These are phyloP conservation scores for Fraxinus sp. DNA, from an alignment of 305 asterid genomes.

Conservation along the genomic window DNA sequence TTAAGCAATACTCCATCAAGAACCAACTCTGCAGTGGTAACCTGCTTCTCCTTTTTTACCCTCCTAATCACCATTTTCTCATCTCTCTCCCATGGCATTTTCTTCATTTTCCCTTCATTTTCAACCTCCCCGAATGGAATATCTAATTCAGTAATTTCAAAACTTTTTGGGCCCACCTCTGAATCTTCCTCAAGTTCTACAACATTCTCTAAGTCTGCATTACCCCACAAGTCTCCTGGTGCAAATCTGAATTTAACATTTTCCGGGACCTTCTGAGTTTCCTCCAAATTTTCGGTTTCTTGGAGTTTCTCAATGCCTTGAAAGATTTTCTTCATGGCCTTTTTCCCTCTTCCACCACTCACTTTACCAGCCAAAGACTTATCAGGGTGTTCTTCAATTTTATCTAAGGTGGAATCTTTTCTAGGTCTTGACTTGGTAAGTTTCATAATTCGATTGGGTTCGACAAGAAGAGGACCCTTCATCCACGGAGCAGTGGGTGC, in stretches of 20 bases:
- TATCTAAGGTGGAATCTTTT: slow-evolving; percentile 32
- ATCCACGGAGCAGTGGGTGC: slow-evolving; percentile 84
- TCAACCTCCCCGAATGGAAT: slow-evolving; percentile 34
- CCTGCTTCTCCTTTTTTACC: slow-evolving; percentile 47
- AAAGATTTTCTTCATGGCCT: slow-evolving; percentile 73
- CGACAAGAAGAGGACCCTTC: slow-evolving; percentile 66
- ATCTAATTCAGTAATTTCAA: slow-evolving; percentile 38
- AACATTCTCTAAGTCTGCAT: slow-evolving; percentile 25
- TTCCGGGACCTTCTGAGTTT: slow-evolving; percentile 24
- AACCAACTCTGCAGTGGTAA: slow-evolving; percentile 49
- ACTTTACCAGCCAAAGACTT: slow-evolving; percentile 58
- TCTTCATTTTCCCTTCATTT: slow-evolving; percentile 40
- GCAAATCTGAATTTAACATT: slow-evolving; percentile 48
- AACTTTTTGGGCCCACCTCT: slow-evolving; percentile 19
- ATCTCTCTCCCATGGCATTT: slow-evolving; percentile 72
- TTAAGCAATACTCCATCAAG: slow-evolving; percentile 65
- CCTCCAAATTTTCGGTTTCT: slow-evolving; percentile 36
- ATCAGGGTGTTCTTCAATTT: slow-evolving; percentile 34
- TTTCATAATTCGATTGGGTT: slow-evolving; percentile 56
- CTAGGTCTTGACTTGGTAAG: slow-evolving; percentile 39
- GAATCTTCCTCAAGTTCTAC: slow-evolving; percentile 26
- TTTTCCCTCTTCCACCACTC: slow-evolving; percentile 77
- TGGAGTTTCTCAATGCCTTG: slow-evolving; percentile 62
- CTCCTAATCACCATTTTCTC: slow-evolving; percentile 47
- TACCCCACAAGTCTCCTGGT: slow-evolving; percentile 59